Percentiles rank a stretch among this genome's conserved stretches.
phyloP scores from a whole-genome alignment of 2,329 filamentous ascomycete species.

The Pseudocercospora pini-densiflorae region DNA sequence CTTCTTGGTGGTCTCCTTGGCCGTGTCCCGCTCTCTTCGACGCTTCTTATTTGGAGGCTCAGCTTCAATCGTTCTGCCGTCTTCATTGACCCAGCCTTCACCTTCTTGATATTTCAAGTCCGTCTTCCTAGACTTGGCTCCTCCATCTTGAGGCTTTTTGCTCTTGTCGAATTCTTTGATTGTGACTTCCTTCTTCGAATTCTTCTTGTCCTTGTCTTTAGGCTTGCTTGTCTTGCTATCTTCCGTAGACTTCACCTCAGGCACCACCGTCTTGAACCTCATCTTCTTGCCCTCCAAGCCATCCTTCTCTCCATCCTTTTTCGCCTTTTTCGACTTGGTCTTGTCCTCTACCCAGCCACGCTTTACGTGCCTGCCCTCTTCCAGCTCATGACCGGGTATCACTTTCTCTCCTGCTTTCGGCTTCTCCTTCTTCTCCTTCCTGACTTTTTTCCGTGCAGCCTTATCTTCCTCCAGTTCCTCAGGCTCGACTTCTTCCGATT shows the following conservation, averaged over 20 bases:
- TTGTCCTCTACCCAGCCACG: slow-evolving; percentile 78
- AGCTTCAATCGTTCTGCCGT: slow-evolving; percentile 74
- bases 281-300: slow-evolving; percentile 75
- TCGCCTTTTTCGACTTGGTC: slow-evolving; percentile 43
- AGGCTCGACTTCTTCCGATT: slow-evolving; percentile 38
- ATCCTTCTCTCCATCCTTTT: slow-evolving; percentile 57
- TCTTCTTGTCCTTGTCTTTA: slow-evolving; percentile 65
- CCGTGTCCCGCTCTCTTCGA: slow-evolving; percentile 38
- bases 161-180: slow-evolving; percentile 92
- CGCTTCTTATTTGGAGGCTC: slow-evolving; percentile 38
- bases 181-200: slow-evolving; percentile 63
- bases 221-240: slow-evolving; percentile 64
- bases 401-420: slow-evolving; percentile 53
- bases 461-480: slow-evolving; percentile 45
- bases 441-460: slow-evolving; percentile 60
- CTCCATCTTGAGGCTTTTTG: slow-evolving; percentile 61
- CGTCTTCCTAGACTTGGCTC: slow-evolving; percentile 49
- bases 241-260: slow-evolving; percentile 61
- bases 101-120: slow-evolving; percentile 73
- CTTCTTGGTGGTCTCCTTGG: slow-evolving; percentile 13
- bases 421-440: slow-evolving; percentile 58
- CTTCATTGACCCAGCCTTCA: slow-evolving; percentile 83
- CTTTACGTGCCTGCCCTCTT: slow-evolving; percentile 78
- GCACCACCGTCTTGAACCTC: slow-evolving; percentile 79
- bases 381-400: slow-evolving; percentile 72